Percentiles rank a stretch among this genome's conserved stretches.
phyloP scores from a whole-genome alignment of 805 yeast species.

The Teunomyces lycoperdinae region DNA sequence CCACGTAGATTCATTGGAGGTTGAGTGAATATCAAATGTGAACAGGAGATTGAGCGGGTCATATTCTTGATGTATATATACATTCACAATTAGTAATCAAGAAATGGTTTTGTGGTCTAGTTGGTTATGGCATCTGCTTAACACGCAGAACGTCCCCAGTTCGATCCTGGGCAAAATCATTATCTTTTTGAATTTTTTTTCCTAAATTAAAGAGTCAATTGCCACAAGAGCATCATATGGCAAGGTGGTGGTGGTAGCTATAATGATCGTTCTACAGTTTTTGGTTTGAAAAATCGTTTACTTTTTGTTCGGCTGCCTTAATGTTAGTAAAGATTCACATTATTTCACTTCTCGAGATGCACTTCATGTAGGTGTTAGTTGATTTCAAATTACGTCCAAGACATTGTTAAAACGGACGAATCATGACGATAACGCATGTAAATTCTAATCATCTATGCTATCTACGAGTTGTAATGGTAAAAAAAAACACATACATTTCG shows the following conservation, averaged over 20 bases:
- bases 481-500: constrained; percentile 1
- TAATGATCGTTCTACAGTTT: neutral
- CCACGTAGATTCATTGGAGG: no score
- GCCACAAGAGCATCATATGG: no score
- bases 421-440: constrained; percentile 51
- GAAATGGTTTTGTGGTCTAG: constrained; percentile 94
- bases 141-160: constrained; percentile 99
- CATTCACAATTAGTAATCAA: neutral
- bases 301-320: no score
- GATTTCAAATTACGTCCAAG: constrained; percentile 41
- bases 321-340: neutral
- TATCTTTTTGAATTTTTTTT: neutral
- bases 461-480: neutral
- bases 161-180: constrained; percentile 99
- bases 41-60: neutral
- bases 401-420: constrained; percentile 32
- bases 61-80: neutral
- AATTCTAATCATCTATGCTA: constrained; percentile 23
- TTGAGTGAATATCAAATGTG: neutral
- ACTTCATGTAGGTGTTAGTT: constrained; percentile 45
- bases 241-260: no score
- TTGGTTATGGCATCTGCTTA: constrained; percentile 99
- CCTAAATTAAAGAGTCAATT: no score
- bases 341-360: constrained; percentile 2
- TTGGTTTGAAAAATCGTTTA: no score